These are phyloP conservation scores for Gloeostereum incarnatum DNA, from an alignment of 768 basidiomycete species.

Conservation along the genomic window DNA sequence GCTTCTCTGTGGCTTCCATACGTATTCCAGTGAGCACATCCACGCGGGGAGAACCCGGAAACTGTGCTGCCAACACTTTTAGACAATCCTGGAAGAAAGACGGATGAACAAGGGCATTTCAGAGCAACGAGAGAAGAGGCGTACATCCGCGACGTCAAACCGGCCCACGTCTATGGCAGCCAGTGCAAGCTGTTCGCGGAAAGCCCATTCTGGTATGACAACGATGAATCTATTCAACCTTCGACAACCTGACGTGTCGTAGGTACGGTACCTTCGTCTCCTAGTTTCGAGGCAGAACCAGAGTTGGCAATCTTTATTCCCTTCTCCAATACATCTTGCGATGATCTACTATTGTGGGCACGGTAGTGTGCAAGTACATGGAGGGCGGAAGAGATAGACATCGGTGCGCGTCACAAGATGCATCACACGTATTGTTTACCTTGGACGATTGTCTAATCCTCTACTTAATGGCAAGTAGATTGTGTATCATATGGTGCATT, in stretches of 20 bases:
- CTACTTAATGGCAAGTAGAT: too few relatives aligned
- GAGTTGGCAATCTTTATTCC: slow-evolving; percentile 42
- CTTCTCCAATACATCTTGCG: slow-evolving; percentile 50
- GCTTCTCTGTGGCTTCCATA: slow-evolving; percentile 32
- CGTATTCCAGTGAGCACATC: slow-evolving; percentile 64
- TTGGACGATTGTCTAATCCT: too few relatives aligned
- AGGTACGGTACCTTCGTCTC: slow-evolving; percentile 46
- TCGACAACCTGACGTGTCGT: too few relatives aligned
- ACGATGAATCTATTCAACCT: not conserved
- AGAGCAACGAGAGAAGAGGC: slow-evolving; percentile 12
- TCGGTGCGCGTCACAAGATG: slow-evolving; percentile 3
- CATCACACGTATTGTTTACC: not conserved
- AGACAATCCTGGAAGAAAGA: slow-evolving; percentile 48
- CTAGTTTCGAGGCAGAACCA: slow-evolving; percentile 30
- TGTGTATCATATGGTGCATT: not conserved
- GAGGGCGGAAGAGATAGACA: slow-evolving; percentile 19
- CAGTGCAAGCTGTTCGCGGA: slow-evolving; percentile 71
- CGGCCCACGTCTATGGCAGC: slow-evolving; percentile 73
- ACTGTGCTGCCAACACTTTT: slow-evolving; percentile 49
- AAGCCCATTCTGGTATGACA: slow-evolving; percentile 53
- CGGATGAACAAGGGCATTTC: slow-evolving; percentile 7
- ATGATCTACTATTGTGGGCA: slow-evolving; percentile 27
- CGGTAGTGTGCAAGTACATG: slow-evolving; percentile 26
- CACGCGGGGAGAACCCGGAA: slow-evolving; percentile 74
- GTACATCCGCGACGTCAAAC: slow-evolving; percentile 66